Conservation (phyloP, 345 rosid species). For the Rhizophora mangle region DNA sequence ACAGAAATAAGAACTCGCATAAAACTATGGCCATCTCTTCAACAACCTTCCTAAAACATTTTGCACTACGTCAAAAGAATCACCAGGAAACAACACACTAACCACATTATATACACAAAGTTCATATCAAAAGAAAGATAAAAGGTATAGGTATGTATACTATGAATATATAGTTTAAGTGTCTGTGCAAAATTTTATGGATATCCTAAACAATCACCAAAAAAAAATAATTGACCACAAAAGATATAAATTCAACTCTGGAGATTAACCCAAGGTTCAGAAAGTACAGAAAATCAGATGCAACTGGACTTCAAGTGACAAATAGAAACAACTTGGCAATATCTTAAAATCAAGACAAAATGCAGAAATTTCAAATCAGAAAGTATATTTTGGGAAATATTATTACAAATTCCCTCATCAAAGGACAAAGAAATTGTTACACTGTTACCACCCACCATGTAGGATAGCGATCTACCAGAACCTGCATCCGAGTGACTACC, state of each 20-base stretch:
- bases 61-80: not conserved
- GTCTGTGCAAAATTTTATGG: too few species aligned
- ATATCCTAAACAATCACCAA: too few species aligned
- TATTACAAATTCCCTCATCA: not conserved
- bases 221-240: too few species aligned
- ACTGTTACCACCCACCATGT: slow-evolving; percentile 61
- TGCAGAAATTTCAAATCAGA: not conserved
- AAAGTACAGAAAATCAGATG: too few species aligned
- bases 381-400: not conserved
- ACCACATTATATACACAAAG: not conserved
- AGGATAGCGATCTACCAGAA: slow-evolving; percentile 86
- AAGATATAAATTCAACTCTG: too few species aligned
- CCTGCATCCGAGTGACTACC: slow-evolving; percentile 96
- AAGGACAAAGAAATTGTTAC: not conserved
- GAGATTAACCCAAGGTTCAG: not conserved
- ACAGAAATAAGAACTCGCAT: not conserved
- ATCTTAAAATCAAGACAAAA: not conserved
- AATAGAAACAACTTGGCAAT: not conserved
- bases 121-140: not conserved
- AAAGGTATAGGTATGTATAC: too few species aligned
- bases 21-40: not conserved
- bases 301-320: not conserved
- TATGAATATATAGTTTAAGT: too few species aligned
- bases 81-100: not conserved
- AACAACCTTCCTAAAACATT: not conserved